Base-by-base conservation (phyloP, 176 grass and related monocot genomes). In the Zizania latifolia region DNA sequence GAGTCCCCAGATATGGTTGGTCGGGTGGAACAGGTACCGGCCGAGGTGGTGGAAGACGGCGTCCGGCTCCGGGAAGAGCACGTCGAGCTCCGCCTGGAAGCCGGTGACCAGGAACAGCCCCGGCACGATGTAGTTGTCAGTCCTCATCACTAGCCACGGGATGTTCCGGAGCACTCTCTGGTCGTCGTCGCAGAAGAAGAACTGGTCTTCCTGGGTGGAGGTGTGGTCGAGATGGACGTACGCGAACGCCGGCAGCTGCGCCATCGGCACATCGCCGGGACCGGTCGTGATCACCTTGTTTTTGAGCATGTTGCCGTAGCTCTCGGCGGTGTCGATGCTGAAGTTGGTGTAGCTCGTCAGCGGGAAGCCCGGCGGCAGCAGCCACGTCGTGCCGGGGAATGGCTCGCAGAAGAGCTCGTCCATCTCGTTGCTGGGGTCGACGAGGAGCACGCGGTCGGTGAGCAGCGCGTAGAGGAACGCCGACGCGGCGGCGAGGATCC, bases 401-500 rank as follows among this genome's bases (percentile, higher is more conserved):
- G 92, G 85, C 68, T 94, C 85, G 65, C 92, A 94, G 80, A 90
- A 90, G 2, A 95, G 79, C 26, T 71, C 70, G 16, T 1, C 45
- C 74, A 86, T 71, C n/a, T 77, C 76, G 24, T 39, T 53, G 29
- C 70, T 43, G 9, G 43, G 31, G 70, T 91, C 82, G 79, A 96
- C 2, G 40, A 96, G 88, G 59, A 96, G 76, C 2, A 89, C 92
- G 38, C 85, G 84, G 34, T 85, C 58, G 14, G 89, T 89, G 62
- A 95, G 92, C 57, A 95, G 6, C 0, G 92, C 75, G 54, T 91
- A 95, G 1, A 95, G 72, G 83, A 92, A 96, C 13, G 92, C 78
- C 43, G 89, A 86, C 16, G 82, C 86, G 17, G 76, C 35, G 39
- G 88, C 78, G 21, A 95, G 63, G 24, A 95, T 86, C 21, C 83